phyloP scores from a whole-genome alignment of 805 yeast species.

The Candida sonorensis region DNA sequence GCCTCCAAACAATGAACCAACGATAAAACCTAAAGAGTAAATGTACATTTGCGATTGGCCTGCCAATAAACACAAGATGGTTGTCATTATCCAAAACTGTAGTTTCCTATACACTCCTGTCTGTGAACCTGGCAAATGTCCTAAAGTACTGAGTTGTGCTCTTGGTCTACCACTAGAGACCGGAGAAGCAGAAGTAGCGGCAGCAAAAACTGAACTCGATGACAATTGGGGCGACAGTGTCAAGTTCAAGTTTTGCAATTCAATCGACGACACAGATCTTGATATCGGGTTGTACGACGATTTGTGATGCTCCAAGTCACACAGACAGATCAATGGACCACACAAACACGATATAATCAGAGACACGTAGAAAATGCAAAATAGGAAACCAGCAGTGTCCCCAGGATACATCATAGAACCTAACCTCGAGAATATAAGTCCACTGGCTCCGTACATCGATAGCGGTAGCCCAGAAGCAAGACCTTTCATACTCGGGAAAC shows the following conservation, averaged over 20 bases:
- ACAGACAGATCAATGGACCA: constrained; percentile 37
- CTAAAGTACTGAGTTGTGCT: too few species aligned
- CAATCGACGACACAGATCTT: background rate
- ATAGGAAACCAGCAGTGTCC: constrained; percentile 48
- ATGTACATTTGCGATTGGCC: constrained; percentile 74
- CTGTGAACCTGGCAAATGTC: too few species aligned
- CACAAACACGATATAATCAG: constrained; percentile 36
- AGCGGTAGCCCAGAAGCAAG: constrained; percentile 71
- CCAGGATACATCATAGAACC: constrained; percentile 50
- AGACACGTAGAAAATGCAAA: constrained; percentile 37
- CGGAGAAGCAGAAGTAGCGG: too few species aligned
- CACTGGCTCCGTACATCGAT: constrained; percentile 70
- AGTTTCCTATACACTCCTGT: constrained; percentile 17
- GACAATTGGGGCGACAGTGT: constrained; percentile 4
- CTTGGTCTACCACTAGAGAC: too few species aligned
- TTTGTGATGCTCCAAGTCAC: constrained; percentile 32
- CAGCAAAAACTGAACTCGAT: too few species aligned
- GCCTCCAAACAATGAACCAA: constrained; percentile 37
- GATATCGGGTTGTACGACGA: constrained; percentile 4
- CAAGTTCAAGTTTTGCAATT: too few species aligned
- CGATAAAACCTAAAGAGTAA: constrained; percentile 67
- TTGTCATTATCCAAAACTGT: constrained; percentile 45
- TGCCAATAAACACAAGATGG: constrained; percentile 46
- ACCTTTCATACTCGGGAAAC: constrained; percentile 62
- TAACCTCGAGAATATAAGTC: constrained; percentile 54